Evolutionary conservation across 768 basidiomycete genomes (phyloP), one percentile per base, ranked within the genome.

Genomic region (Melanogaster broomeanus): DNA sequence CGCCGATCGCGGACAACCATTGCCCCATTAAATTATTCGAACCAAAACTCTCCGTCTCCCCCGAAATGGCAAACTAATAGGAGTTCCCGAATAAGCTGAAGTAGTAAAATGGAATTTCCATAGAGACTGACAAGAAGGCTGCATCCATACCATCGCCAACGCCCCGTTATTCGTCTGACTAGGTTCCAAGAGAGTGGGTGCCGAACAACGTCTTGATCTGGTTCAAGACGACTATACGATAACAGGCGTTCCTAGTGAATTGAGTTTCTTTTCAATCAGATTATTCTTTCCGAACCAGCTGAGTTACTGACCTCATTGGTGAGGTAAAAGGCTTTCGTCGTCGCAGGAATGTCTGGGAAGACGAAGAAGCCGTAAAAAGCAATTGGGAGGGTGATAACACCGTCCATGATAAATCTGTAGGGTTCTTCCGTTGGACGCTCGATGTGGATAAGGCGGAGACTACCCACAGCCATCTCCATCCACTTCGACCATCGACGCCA

Each of bases 21-120:
- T 85, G 85, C 10, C 84, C 83, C 86, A 87, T 87, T 34, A 87
- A 66, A 67, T 85, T 86, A 60, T 86, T 87, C 18, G 82, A 82
- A 5, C 84, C 83, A 48, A 87, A 82, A 57, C 80, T 81, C 60
- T 87, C 85, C 1, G 81, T 81, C 63, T 87, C 84, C 2, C 84
- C 85, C 7, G 80, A 85, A 22, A 83, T 72, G 10, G 80, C 81
- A 59, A 87, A 87, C 84, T 85, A 25, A 18, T 19, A n/a, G 27
- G 18, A 25, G n/a, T 44, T 40, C 16, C 33, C 19, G 21, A 30
- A 21, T 1, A 22, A n/a, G 9, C 19, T 4, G 16, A 43, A 10
- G 27, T 13, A 31, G 50, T n/a, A 39, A 4, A 39, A 43, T 11
- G 34, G n/a, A 45, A 28, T 22, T 24, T 11, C 2, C 8, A 27